Conservation (phyloP, 2,329 filamentous ascomycete genomes). For the Sporothrix variecibatus region DNA sequence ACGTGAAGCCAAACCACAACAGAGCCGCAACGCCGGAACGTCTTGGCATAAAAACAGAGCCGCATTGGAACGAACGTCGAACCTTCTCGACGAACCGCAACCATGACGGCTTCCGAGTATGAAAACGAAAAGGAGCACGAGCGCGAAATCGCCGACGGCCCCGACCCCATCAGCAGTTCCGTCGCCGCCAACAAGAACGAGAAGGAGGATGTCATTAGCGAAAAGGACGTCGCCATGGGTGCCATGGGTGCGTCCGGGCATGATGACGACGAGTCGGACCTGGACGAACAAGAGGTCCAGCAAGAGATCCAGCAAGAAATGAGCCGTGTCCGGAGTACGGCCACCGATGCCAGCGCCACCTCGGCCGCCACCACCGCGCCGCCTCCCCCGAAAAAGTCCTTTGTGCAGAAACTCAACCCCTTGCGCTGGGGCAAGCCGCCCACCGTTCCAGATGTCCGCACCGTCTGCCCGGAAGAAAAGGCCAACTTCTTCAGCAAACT, state of each 20-base stretch:
- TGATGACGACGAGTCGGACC: slow-evolving; percentile 38
- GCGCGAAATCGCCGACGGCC: slow-evolving; percentile 28
- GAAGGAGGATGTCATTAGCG: slow-evolving; percentile 30
- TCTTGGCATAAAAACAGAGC: not conserved
- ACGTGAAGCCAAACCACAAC: not conserved
- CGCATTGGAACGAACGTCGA: not conserved
- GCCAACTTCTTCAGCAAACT: slow-evolving; percentile 74
- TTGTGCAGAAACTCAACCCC: slow-evolving; percentile 65
- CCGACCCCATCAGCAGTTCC: slow-evolving; percentile 29
- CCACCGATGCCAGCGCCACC: slow-evolving; percentile 54
- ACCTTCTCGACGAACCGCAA: not conserved
- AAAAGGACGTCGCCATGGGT: slow-evolving; percentile 29
- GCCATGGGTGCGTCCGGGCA: slow-evolving; percentile 43
- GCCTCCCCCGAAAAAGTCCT: slow-evolving; percentile 46
- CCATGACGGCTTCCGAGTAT: slow-evolving; percentile 27
- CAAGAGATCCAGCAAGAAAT: slow-evolving; percentile 41
- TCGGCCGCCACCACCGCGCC: slow-evolving; percentile 36
- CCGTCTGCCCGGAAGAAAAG: slow-evolving; percentile 66
- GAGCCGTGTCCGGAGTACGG: slow-evolving; percentile 52
- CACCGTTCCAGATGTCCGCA: slow-evolving; percentile 55
- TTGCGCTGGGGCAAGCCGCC: slow-evolving; percentile 60
- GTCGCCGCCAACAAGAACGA: slow-evolving; percentile 4
- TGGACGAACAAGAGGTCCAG: slow-evolving; percentile 25
- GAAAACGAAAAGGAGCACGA: slow-evolving; percentile 31
- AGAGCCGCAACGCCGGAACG: not conserved